Percentiles rank a stretch among this genome's conserved stretches.
These are phyloP conservation scores for Brachypodium distachyon DNA, from an alignment of 202 grass and related monocot genomes.

Conservation along the genomic window DNA sequence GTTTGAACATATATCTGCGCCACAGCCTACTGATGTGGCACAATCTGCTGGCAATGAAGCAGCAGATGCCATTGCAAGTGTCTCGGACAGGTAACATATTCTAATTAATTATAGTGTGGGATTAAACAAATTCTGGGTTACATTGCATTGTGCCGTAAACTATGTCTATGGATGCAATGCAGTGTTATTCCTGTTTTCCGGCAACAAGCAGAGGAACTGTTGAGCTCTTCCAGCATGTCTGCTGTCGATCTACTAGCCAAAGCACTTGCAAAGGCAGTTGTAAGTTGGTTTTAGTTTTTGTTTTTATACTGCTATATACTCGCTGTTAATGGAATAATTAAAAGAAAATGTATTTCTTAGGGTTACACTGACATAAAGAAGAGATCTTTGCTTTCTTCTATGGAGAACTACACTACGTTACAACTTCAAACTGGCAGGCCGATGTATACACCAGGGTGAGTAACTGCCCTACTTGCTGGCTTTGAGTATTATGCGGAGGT, in stretches of 20 bases:
- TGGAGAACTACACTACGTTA: slow-evolving; percentile 79
- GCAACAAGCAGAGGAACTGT: slow-evolving; percentile 78
- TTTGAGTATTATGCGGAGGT: background rate
- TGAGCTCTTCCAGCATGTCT: slow-evolving; percentile 59
- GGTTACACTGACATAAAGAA: slow-evolving; percentile 96
- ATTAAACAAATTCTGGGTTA: background rate
- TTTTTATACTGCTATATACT: background rate
- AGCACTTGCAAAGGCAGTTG: slow-evolving; percentile 92
- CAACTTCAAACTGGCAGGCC: slow-evolving; percentile 63
- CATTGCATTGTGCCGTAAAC: background rate
- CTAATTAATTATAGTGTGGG: background rate
- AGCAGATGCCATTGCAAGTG: slow-evolving; percentile 79
- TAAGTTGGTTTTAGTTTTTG: slow-evolving; percentile 27
- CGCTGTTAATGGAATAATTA: background rate
- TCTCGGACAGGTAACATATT: slow-evolving; percentile 69
- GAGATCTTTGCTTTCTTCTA: slow-evolving; percentile 78
- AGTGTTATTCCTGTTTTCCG: slow-evolving; percentile 93
- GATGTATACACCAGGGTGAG: slow-evolving; percentile 81
- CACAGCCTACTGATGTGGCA: slow-evolving; percentile 83
- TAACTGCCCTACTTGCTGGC: background rate
- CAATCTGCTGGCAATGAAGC: slow-evolving; percentile 91
- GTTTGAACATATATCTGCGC: slow-evolving; percentile 88
- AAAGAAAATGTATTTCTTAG: slow-evolving; percentile 27
- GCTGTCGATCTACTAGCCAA: slow-evolving; percentile 80
- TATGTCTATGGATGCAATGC: slow-evolving; percentile 14